Evolutionary conservation across 306 rosid species (phyloP).

Genomic region (Ammopiptanthus mongolicus): DNA sequence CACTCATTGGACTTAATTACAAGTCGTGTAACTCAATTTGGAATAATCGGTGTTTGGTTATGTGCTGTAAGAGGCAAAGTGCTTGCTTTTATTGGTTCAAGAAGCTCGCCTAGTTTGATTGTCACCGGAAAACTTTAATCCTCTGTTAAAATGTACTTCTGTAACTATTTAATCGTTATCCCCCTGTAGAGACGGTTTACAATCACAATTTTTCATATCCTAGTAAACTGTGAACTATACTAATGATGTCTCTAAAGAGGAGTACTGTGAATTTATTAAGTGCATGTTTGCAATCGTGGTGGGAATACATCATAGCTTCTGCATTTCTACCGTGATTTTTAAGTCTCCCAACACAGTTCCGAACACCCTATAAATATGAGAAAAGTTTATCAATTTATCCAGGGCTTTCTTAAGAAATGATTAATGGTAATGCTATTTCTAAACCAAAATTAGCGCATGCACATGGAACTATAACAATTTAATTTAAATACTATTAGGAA

Average conservation of each 20-base stretch:
- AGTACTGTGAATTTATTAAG: background rate
- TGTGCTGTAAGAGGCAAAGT: background rate
- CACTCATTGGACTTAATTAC: background rate
- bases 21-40: constrained; percentile 19
- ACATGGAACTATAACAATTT: no score
- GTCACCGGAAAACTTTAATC: background rate
- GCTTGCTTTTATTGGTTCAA: constrained; percentile 9
- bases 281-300: no score
- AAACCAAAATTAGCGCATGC: no score
- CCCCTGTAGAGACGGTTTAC: constrained; percentile 2
- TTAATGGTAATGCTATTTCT: no score
- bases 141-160: background rate
- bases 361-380: no score
- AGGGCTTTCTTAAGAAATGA: no score
- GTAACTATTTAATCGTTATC: background rate
- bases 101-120: constrained; percentile 8
- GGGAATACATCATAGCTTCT: no score
- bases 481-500: no score
- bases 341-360: no score
- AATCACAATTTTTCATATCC: background rate
- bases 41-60: constrained; percentile 13
- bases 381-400: no score
- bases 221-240: background rate
- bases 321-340: no score
- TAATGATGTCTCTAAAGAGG: background rate